Percentiles rank a stretch among this genome's conserved stretches.
These are phyloP conservation scores for Colletotrichum chlorophyti DNA, from an alignment of 2,329 filamentous ascomycete species.

Conservation along the genomic window DNA sequence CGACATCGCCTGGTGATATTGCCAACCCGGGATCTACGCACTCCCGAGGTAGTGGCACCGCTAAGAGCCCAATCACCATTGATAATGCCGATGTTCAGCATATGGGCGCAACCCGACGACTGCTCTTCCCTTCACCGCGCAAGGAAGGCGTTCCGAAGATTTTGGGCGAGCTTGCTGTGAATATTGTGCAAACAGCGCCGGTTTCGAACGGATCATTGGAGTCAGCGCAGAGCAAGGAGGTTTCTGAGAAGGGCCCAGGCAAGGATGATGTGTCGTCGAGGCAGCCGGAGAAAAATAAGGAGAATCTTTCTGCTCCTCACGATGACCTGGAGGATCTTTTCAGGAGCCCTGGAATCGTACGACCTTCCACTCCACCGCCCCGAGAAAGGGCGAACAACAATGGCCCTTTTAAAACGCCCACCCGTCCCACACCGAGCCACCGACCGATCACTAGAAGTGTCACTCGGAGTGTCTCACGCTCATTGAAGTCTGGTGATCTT, in stretches of 20 bases:
- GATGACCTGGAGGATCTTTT: slow-evolving; percentile 72
- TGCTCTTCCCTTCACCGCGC: slow-evolving; percentile 80
- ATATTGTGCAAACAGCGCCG: slow-evolving; percentile 52
- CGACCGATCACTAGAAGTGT: slow-evolving; percentile 68
- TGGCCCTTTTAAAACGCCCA: slow-evolving; percentile 66
- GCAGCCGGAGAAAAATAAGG: slow-evolving; percentile 45
- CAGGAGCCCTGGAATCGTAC: slow-evolving; percentile 56
- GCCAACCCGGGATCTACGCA: slow-evolving; percentile 54
- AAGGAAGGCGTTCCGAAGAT: slow-evolving; percentile 69
- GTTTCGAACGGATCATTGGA: slow-evolving; percentile 37
- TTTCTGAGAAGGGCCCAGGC: slow-evolving; percentile 49
- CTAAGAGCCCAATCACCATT: slow-evolving; percentile 62
- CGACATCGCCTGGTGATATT: slow-evolving; percentile 30
- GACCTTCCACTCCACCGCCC: slow-evolving; percentile 61
- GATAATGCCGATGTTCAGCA: slow-evolving; percentile 56
- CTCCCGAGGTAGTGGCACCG: slow-evolving; percentile 62
- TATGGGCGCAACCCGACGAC: slow-evolving; percentile 66
- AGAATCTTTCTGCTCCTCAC: slow-evolving; percentile 56
- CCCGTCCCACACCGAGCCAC: slow-evolving; percentile 66
- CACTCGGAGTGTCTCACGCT: slow-evolving; percentile 66
- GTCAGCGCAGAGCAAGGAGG: slow-evolving; percentile 40
- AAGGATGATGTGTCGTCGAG: not conserved
- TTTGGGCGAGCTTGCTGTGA: slow-evolving; percentile 63
- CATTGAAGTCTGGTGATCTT: slow-evolving; percentile 55
- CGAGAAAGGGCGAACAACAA: slow-evolving; percentile 52